Base-by-base conservation (phyloP, 192 early-diverging fungal genomes). In the Lunasporangiospora selenospora region DNA sequence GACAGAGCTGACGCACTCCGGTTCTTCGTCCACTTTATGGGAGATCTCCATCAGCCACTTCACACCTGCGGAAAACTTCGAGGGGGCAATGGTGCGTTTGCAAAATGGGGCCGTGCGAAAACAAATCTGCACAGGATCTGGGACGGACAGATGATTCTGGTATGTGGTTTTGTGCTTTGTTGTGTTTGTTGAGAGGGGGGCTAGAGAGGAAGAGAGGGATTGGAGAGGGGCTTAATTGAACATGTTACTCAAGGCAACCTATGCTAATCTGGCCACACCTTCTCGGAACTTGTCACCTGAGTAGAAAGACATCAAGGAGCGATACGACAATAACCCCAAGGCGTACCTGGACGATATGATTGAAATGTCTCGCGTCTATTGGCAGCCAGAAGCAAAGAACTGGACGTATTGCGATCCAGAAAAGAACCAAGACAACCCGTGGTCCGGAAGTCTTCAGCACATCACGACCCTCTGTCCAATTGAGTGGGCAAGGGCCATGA, bases 21-120 rank as follows among this genome's bases (percentile, higher is more conserved):
- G 38, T 80, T 82, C 57, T 67, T 82, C 47, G 76, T 82, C 5
- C 81, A 82, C 33, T 82, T 82, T 46, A 64, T 82, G 58, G 81
- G 81, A 10, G 81, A 82, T 65, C 43, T 82, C 9, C 78, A 79
- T 45, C 75, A 80, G 31, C 81, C 81, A 6, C 47, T 82, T 39
- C 81, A 82, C 45, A 39, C 53, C 46, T 73, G 60, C 12, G 69
- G 69, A 21, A 73, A 73, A 16, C 30, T 21, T 5, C 69, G 69
- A 27, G 69, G 69, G 0, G 69, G 69, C 4, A 73, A 73, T 19
- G 38, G 63, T 34, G 69, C 69, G 7, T 31, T 55, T 0, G 52
- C 69, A 16, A 73, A 63, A 24, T 73, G 69, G 69, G 46, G 69
- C 5, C 49, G 65, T n/a, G 71, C 62, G 37, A 67, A 47, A 19